Percentiles rank a stretch among this genome's conserved stretches.
phyloP scores from a whole-genome alignment of 2,329 filamentous ascomycete species.

The Bimuria novae-zelandiae region DNA sequence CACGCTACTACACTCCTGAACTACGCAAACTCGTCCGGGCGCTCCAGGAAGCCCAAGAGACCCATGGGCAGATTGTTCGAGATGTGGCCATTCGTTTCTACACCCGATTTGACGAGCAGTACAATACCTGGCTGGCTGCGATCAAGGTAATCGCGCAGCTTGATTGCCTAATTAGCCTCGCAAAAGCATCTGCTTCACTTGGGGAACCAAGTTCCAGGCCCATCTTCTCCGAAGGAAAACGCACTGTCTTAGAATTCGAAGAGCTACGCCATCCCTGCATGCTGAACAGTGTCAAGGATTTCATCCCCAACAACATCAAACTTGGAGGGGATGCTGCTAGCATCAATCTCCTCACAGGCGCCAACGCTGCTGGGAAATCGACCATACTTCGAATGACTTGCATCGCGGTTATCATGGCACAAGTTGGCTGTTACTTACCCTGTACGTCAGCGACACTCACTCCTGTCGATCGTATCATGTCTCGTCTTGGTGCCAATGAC shows the following conservation, averaged over 20 bases:
- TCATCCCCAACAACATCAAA: conserved; percentile 92
- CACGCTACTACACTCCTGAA: conserved; percentile 90
- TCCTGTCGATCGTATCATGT: conserved; percentile 97
- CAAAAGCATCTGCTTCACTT: conserved; percentile 81
- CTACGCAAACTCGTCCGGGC: conserved; percentile 81
- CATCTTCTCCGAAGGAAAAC: conserved; percentile 80
- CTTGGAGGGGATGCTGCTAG: conserved; percentile 81
- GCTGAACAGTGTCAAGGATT: conserved; percentile 84
- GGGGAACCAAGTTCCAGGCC: conserved; percentile 89
- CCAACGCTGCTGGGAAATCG: conserved; percentile 96
- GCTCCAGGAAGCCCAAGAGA: conserved; percentile 92
- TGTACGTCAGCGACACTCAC: conserved; percentile 81
- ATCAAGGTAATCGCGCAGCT: conserved; percentile 89
- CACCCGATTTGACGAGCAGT: conserved; percentile 84
- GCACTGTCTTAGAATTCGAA: conserved; percentile 86
- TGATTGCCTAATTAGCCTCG: conserved; percentile 91
- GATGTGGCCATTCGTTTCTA: conserved; percentile 85
- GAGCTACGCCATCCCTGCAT: conserved; percentile 96
- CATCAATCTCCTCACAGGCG: conserved; percentile 90
- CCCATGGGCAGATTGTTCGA: conserved; percentile 86
- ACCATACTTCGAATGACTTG: conserved; percentile 97
- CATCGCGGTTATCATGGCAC: conserved; percentile 94
- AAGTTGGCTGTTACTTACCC: conserved; percentile 92
- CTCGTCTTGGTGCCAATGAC: conserved; percentile 93
- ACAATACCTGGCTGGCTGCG: conserved; percentile 83